Conservation (phyloP, 2,329 filamentous ascomycete species). For the Exophiala phaeomuriformis region DNA sequence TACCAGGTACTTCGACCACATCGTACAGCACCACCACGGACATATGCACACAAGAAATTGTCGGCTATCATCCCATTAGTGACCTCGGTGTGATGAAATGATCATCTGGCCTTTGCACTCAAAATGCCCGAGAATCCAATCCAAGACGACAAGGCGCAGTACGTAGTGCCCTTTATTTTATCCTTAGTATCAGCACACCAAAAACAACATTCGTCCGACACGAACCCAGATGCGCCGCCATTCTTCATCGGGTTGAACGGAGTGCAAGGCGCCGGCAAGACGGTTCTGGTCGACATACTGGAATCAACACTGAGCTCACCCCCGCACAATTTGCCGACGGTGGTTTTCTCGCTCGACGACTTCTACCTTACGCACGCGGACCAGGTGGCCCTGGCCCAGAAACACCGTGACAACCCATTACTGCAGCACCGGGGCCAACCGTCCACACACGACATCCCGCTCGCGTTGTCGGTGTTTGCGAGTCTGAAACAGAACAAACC, state of each 20-base stretch:
- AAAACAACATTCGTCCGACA: conserved; percentile 32
- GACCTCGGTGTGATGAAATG: not conserved
- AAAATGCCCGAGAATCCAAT: conserved; percentile 51
- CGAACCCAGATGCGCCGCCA: conserved; percentile 46
- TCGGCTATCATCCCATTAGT: not conserved
- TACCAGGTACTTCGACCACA: no score
- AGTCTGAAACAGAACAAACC: conserved; percentile 47
- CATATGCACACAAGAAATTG: no score
- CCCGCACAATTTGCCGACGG: conserved; percentile 54
- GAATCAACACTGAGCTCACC: conserved; percentile 52
- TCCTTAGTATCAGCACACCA: conserved; percentile 50
- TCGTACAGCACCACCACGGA: no score
- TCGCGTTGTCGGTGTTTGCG: conserved; percentile 58
- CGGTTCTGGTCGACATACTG: conserved; percentile 68
- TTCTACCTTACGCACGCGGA: conserved; percentile 71
- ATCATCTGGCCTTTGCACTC: not conserved
- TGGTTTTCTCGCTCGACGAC: conserved; percentile 79
- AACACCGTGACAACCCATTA: conserved; percentile 64
- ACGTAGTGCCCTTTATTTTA: conserved; percentile 71
- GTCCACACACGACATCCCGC: conserved; percentile 68
- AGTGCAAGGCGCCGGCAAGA: conserved; percentile 87
- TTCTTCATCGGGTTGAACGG: conserved; percentile 87
- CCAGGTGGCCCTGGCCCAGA: conserved; percentile 57
- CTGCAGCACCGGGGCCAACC: conserved; percentile 78
- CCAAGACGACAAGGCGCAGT: conserved; percentile 68